phyloP scores from a whole-genome alignment of 1,284 basidiomycete species.

The Melampsora larici-populina region DNA sequence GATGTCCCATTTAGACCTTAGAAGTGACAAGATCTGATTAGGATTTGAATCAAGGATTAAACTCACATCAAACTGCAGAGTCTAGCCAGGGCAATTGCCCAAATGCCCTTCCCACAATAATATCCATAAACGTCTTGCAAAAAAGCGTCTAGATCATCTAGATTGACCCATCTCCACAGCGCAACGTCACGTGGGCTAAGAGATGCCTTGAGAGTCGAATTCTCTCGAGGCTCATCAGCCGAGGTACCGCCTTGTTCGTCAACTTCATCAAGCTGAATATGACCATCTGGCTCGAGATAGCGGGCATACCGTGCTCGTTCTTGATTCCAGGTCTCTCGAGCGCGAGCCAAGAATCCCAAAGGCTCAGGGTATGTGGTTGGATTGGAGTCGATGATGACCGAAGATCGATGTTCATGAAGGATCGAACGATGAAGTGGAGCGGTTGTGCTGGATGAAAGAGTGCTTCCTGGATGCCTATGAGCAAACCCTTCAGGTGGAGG shows the following conservation, averaged over 20 bases:
- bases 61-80: constrained; percentile 85
- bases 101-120: constrained; percentile 92
- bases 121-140: constrained; percentile 87
- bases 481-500: constrained; percentile 1
- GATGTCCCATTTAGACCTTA: background rate
- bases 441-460: background rate
- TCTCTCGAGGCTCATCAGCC: background rate
- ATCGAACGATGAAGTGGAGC: constrained; percentile 7
- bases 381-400: constrained; percentile 13
- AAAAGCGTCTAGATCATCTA: constrained; percentile 91
- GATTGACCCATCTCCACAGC: constrained; percentile 98
- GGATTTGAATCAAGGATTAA: constrained; percentile 47
- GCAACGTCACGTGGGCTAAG: constrained; percentile 65
- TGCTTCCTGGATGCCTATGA: background rate
- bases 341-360: background rate
- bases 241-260: background rate
- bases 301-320: constrained; percentile 19
- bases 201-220: background rate
- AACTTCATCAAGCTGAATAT: background rate
- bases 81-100: constrained; percentile 82
- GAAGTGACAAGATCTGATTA: background rate
- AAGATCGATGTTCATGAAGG: constrained; percentile 40
- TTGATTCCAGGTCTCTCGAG: constrained; percentile 29
- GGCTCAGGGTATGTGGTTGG: background rate
- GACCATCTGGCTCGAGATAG: background rate